These are phyloP conservation scores for Coemansia sp. DNA, from an alignment of 192 early-diverging fungal species.

Conservation along the genomic window DNA sequence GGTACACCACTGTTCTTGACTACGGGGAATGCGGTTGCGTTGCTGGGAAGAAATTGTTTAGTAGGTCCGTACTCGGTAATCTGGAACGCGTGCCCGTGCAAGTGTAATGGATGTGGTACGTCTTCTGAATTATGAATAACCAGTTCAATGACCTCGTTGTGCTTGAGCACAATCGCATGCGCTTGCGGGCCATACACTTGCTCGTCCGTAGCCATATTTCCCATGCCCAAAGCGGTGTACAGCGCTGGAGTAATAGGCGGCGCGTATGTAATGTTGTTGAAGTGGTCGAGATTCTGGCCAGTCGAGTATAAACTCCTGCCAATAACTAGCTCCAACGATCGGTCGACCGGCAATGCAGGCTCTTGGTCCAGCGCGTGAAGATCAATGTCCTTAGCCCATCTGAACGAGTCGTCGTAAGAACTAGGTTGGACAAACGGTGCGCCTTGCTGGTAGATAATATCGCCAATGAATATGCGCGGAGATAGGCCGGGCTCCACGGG, in stretches of 20 bases:
- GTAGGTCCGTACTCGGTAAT: conserved; percentile 59
- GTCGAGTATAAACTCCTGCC: conserved; percentile 61
- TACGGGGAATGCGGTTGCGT: conserved; percentile 17
- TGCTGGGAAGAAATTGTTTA: conserved; percentile 39
- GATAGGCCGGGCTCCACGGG: conserved; percentile 36
- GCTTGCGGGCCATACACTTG: conserved; percentile 67
- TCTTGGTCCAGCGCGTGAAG: conserved; percentile 51
- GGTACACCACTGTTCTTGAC: conserved; percentile 12
- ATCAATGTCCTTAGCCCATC: conserved; percentile 48
- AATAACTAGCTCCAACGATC: conserved; percentile 53
- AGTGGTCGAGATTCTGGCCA: conserved; percentile 70
- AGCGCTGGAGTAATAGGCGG: conserved; percentile 65
- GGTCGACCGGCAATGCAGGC: conserved; percentile 55
- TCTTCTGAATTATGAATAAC: conserved; percentile 69
- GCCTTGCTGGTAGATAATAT: conserved; percentile 61
- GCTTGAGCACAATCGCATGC: conserved; percentile 61
- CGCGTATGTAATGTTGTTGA: conserved; percentile 72
- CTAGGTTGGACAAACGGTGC: conserved; percentile 49
- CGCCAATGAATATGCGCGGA: conserved; percentile 47
- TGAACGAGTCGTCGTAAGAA: background rate
- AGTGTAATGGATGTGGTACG: conserved; percentile 72
- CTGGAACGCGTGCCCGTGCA: conserved; percentile 86
- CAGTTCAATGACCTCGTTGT: conserved; percentile 68
- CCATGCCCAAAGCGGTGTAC: conserved; percentile 65
- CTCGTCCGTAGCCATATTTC: conserved; percentile 51